Evolutionary conservation across 2,329 filamentous ascomycete genomes (phyloP), one percentile per base, ranked within the genome.

Genomic region (Aureobasidium sp.): DNA sequence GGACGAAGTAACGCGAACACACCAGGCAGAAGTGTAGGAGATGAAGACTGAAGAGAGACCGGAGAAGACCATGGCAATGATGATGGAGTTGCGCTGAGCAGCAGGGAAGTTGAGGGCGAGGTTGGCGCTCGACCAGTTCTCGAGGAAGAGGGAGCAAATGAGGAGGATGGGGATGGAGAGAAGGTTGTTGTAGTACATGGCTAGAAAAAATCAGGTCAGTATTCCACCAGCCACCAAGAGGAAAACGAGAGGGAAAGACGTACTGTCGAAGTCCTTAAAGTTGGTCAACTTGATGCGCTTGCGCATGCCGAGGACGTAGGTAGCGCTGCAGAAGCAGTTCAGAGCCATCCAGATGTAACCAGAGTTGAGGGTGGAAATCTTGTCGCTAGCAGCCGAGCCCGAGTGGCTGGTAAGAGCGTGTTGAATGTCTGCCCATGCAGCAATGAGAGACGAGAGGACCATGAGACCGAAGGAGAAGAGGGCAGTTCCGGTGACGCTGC

Each of bases 181-280:
- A 52, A 97, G 84, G 77, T 99, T 97, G 85, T 99, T 99, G 83
- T 99, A 99, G 80, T 94, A 97, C 94, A 97, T 99, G 72, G 92
- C 93, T 97, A 66, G 52, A 41, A 74, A 50, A 65, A 27, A 9
- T 59, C 30, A 34, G 39, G 13, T 52, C 21, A 52, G 49, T 21
- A 53, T 49, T 41, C 61, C 13, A 16, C 15, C 5, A 57, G 49
- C n/a, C 29, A 30, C 2, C 9, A 13, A n/a, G 10, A 13, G 16
- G 10, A 21, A 41, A 48, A 61, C 36, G 37, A 29, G 27, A 39
- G 21, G 21, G 21, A 47, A 13, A 48, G 34, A 86, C 93, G 78
- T 83, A 97, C 93, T 96, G 76, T 99, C 94, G 81, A 95, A 97
- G 75, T 97, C 94, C 83, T 96, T 97, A 79, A 99, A 97, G 82